Evolutionary conservation across 129 eudicot genomes (phyloP), one percentile per base, ranked within the genome.

Genomic region (Scalesia atractyloides): DNA sequence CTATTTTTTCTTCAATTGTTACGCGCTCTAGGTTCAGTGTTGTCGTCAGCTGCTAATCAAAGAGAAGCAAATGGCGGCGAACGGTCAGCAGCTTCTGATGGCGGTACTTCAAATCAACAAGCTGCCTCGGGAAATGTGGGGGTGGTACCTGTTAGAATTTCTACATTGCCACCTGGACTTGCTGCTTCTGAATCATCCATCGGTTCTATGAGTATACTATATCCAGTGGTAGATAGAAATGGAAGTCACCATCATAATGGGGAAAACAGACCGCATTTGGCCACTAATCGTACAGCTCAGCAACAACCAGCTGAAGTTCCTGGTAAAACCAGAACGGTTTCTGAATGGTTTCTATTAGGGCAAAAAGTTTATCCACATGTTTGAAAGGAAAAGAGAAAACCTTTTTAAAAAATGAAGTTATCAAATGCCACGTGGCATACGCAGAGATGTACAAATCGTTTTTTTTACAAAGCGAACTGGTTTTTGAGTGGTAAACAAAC

Each of bases 171-270:
- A 70, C 86, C 71, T 72, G 82, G 79, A 10, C 85, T 63, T 52
- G 59, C 86, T 63, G 69, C 82, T n/a, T 76, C 88, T 30, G 91
- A 81, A 41, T 48, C 91, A 13, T 53, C 90, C 9, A 86, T 80
- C 43, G 70, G 82, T 76, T 80, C 97, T 49, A 34, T 85, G 77
- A 88, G 89, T 69, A 61, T 92, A 56, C n/a, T 83, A 8, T 87
- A 82, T 78, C 97, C 96, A 17, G 82, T 86, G 68, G 59, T 92
- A 79, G 91, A 85, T 47, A 85, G 96, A 86, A 78, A 68, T 67
- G 88, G 74, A 20, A 66, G 36, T 69, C 76, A 36, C 51, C 44
- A 72, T 66, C 73, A 46, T 39, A 64, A 73, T 53, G 71, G 59
- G 70, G 82, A 67, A 30, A 70, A 69, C 51, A 72, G 57, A 68